phyloP scores from a whole-genome alignment of 306 rosid species.

The Trichosanthes cucumerina region DNA sequence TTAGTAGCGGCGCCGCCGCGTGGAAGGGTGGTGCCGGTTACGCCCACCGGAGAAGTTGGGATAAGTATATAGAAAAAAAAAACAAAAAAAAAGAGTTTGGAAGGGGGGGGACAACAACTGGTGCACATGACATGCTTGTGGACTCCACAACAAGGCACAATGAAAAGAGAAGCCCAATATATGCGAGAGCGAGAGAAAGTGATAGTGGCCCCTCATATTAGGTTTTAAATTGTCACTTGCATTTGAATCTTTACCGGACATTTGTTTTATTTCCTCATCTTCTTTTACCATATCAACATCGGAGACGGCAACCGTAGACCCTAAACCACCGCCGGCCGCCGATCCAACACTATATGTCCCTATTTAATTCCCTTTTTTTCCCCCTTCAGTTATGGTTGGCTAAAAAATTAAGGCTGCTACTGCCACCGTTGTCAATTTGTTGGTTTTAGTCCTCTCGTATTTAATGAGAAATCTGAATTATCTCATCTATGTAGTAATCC shows the following conservation, averaged over 20 bases:
- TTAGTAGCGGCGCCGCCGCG: not conserved
- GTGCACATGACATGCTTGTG: conserved; percentile 15
- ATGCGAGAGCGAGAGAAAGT: conserved; percentile 1
- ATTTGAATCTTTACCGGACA: not conserved
- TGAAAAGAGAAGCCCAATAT: not conserved
- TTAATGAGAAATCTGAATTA: not conserved
- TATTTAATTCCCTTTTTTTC: not conserved
- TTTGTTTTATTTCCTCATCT: not conserved
- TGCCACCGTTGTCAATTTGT: not conserved
- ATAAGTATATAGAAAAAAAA: not conserved
- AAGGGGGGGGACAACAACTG: conserved; percentile 5
- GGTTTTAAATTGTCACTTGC: not conserved
- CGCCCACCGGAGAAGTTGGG: not conserved
- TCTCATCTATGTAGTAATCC: not conserved
- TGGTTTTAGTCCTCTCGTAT: not conserved
- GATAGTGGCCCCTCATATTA: conserved; percentile 7
- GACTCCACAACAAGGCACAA: conserved; percentile 3
- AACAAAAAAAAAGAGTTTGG: not conserved
- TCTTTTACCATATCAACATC: not conserved
- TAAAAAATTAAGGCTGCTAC: not conserved
- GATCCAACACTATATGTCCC: not conserved
- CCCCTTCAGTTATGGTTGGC: not conserved
- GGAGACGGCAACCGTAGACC: not conserved
- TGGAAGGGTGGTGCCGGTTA: not conserved
- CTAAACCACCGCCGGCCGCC: not conserved